A percentile compares a stretch with the other conserved stretches of the same genome.
Evolutionary conservation across 2,329 filamentous ascomycete species (phyloP).

Genomic region (Fusarium fracticaudum): DNA sequence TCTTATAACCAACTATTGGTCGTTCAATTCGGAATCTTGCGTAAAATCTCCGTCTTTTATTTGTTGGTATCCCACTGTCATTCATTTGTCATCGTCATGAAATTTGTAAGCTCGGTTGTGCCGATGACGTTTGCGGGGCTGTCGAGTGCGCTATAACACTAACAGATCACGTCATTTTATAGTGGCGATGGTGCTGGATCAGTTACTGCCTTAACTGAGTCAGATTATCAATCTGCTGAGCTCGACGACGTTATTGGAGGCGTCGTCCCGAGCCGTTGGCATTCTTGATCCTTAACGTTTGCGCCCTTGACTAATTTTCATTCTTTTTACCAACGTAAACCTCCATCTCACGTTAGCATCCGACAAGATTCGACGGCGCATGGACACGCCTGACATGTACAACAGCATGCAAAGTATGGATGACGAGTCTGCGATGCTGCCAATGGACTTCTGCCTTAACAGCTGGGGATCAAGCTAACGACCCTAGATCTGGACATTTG

Average conservation of each 20-base stretch:
- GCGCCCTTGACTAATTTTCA: not conserved
- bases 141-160: not conserved
- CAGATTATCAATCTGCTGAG: not conserved
- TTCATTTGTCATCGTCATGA: constrained; percentile 17
- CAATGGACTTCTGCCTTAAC: fast-evolving
- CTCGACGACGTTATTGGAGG: not conserved
- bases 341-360: not conserved
- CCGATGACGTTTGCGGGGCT: constrained; percentile 23
- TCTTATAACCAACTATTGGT: not conserved
- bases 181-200: fast-evolving
- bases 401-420: not conserved
- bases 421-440: not conserved
- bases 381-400: not conserved
- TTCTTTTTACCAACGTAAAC: fast-evolving
- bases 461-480: not conserved
- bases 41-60: constrained; percentile 12
- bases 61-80: constrained; percentile 10
- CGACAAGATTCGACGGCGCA: not conserved
- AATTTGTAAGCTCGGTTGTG: constrained; percentile 14
- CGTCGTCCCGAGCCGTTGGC: not conserved
- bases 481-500: too few species aligned
- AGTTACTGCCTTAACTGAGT: not conserved
- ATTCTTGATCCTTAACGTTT: not conserved
- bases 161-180: not conserved
- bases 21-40: not conserved